Evolutionary conservation across 768 basidiomycete genomes (phyloP).

Genomic region (Pleurotus citrinopileatus): DNA sequence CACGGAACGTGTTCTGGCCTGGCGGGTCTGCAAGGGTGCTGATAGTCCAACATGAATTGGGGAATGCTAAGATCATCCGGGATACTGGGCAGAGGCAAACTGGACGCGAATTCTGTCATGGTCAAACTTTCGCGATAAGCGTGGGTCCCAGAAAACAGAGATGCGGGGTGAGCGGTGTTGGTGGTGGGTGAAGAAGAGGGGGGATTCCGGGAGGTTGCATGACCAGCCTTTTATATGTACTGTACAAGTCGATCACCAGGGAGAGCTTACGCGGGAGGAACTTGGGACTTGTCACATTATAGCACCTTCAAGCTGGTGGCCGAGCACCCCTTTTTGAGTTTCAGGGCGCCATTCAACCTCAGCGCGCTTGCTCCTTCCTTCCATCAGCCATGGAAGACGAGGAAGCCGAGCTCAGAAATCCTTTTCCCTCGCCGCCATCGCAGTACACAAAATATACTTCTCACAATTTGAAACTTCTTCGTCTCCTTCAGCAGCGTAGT

Average conservation of each 20-base stretch:
- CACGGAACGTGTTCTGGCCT: conserved; percentile 44
- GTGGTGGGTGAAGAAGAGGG: not conserved
- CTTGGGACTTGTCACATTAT: no score
- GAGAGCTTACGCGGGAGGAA: conserved; percentile 7
- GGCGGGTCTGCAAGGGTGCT: conserved; percentile 38
- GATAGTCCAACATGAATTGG: conserved; percentile 59
- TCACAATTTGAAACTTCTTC: conserved; percentile 69
- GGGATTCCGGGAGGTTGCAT: not conserved
- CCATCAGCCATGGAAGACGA: conserved; percentile 60
- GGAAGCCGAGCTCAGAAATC: conserved; percentile 76
- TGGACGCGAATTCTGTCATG: conserved; percentile 9
- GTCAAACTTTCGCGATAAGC: no score
- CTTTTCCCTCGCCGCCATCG: conserved; percentile 87
- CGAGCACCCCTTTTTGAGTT: not conserved
- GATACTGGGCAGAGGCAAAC: conserved; percentile 35
- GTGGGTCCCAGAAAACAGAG: conserved; percentile 14
- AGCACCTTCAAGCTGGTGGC: not conserved
- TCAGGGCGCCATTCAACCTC: not conserved
- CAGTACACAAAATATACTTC: conserved; percentile 77
- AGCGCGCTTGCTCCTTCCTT: not conserved
- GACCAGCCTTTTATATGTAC: not conserved
- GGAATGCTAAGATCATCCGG: conserved; percentile 65
- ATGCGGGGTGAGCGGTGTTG: no score
- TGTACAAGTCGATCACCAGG: no score
- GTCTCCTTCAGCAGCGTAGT: conserved; percentile 53